Base-by-base conservation (phyloP, 75 land plant species). In the Sequoiadendron giganteum region DNA sequence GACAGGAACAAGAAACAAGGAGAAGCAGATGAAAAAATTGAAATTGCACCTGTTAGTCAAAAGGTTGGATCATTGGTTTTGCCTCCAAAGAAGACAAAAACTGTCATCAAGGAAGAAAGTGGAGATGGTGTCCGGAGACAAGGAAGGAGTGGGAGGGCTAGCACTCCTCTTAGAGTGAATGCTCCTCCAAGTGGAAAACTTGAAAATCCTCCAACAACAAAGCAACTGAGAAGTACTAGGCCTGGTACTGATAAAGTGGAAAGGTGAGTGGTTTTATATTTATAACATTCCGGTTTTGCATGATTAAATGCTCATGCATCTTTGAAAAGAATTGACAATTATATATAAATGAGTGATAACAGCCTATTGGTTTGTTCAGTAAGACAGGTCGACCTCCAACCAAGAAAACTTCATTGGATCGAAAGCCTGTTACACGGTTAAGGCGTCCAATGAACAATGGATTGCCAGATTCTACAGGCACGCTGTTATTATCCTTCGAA, bases 121-220 rank as follows among this genome's bases (percentile, higher is more conserved):
- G 99, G 95, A 85, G 98, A 94, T 91, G 96, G 94, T 86, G 92
- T 95, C 16, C 91, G 96, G 80, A 94, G 94, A 84, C 98, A 96
- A 91, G 98, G 98, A 86, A 90, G 98, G 88, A 93, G 92, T 70
- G 95, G 95, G 9, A 90, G 98, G 42, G 94, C 86, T 43, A 84
- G 90, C 45, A 78, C 91, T 87, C 89, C 94, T n/a, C 43, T 92
- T 3, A 93, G 94, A 85, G 88, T 93, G 19, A 78, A 84, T 34
- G 56, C 88, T 68, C 88, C 90, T 49, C 86, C 88, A 28, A 80
- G 80, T 42, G 99, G 93, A 88, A 97, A 96, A 83, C 89, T 85
- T 45, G 95, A 93, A 15, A 90, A 87, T 90, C 58, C 90, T 54
- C 91, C 90, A 52, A 96, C 91, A 45, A 88, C 90, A 86, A 97